Conservation (phyloP, 2,329 filamentous ascomycete genomes). For the Dichotomopilus funicola region DNA sequence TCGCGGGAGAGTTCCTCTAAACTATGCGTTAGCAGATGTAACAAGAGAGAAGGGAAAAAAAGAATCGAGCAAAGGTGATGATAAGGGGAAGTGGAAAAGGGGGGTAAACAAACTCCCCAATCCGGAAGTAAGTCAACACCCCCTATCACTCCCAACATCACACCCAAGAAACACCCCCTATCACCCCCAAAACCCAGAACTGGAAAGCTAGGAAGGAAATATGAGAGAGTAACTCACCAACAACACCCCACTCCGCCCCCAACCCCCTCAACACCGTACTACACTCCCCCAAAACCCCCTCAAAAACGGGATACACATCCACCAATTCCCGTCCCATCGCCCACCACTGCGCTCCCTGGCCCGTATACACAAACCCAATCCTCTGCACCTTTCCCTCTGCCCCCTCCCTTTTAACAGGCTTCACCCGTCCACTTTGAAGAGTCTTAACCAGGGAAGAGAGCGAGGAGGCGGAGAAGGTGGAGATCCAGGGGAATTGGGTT, state of each 20-base stretch:
- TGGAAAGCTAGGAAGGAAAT: no score
- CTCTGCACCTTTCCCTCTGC: conserved; percentile 7
- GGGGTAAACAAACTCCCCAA: background rate
- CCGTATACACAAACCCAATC: conserved; percentile 30
- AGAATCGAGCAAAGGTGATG: no score
- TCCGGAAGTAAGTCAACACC: no score
- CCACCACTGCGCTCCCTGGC: conserved; percentile 32
- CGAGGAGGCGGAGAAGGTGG: conserved; percentile 10
- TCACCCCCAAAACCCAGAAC: background rate
- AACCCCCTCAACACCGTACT: conserved; percentile 18
- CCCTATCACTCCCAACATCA: no score
- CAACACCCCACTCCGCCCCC: conserved; percentile 20
- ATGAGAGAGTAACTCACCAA: conserved; percentile 6
- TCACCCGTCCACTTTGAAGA: conserved; percentile 22
- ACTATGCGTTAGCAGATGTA: background rate
- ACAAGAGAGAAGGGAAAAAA: background rate
- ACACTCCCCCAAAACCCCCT: conserved; percentile 16
- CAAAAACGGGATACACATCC: conserved; percentile 19
- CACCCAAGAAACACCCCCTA: no score
- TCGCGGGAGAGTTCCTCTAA: conserved; percentile 20
- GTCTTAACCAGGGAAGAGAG: conserved; percentile 17
- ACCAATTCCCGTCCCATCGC: conserved; percentile 31
- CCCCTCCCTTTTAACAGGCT: conserved; percentile 18
- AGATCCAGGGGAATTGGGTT: conserved; percentile 23
- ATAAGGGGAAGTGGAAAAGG: background rate